phyloP scores from a whole-genome alignment of 306 rosid species.

The Pyrus pyrifolia region DNA sequence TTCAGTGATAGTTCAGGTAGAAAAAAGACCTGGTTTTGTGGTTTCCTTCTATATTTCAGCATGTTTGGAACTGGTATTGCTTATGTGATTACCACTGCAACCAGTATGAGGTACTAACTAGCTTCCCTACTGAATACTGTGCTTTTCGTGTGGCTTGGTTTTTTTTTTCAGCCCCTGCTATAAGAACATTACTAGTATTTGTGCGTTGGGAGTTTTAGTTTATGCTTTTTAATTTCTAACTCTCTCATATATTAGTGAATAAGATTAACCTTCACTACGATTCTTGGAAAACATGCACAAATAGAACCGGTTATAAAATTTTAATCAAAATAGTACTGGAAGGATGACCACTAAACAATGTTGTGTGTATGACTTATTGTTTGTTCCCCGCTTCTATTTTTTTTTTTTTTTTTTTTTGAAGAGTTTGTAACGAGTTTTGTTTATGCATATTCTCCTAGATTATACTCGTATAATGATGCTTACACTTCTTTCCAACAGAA shows the following conservation, averaged over 20 bases:
- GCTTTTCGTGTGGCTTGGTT: not conserved
- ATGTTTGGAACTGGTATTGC: slow-evolving; percentile 57
- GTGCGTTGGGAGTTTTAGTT: no score
- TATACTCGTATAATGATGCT: not conserved
- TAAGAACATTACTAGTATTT: not conserved
- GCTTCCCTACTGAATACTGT: not conserved
- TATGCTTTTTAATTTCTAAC: not conserved
- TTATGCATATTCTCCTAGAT: not conserved
- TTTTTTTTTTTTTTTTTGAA: no score
- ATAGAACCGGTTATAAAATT: no score
- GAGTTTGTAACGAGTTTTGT: not conserved
- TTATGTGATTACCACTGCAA: slow-evolving; percentile 64
- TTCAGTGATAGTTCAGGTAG: slow-evolving; percentile 43
- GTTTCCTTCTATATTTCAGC: slow-evolving; percentile 46
- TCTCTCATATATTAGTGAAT: not conserved
- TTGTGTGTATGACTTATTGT: not conserved
- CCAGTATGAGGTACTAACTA: slow-evolving; percentile 43
- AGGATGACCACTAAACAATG: not conserved
- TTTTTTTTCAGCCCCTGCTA: not conserved
- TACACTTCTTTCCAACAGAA: not conserved
- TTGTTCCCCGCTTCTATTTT: not conserved
- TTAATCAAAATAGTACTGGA: not conserved
- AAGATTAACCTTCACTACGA: not conserved
- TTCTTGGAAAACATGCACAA: not conserved
- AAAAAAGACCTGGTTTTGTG: slow-evolving; percentile 44